A percentile compares a stretch with the other conserved stretches of the same genome.
phyloP scores from a whole-genome alignment of 139 green algal genomes.

The Klebsormidium nitens region DNA sequence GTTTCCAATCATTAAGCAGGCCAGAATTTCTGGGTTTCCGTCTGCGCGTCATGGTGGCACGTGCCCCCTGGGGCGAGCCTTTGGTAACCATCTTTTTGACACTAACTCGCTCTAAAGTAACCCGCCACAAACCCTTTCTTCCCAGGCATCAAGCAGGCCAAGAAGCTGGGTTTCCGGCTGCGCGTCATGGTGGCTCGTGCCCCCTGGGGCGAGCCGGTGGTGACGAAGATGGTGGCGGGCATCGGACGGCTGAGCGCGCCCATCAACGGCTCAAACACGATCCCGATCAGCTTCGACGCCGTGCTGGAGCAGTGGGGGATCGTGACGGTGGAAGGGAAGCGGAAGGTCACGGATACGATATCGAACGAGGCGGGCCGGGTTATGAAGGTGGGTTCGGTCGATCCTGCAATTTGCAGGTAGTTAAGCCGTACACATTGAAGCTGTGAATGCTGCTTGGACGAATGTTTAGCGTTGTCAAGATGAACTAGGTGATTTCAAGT shows the following conservation, averaged over 20 bases:
- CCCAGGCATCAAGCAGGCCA: too few species aligned
- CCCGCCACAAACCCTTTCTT: too few species aligned
- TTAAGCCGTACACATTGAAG: too few species aligned
- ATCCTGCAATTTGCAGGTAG: too few species aligned
- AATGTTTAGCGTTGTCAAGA: too few species aligned
- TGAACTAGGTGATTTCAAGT: too few species aligned
- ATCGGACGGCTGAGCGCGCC: neutral
- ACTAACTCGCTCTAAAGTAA: too few species aligned
- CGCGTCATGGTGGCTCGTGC: neutral
- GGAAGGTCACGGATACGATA: too few species aligned
- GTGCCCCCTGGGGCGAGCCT: neutral
- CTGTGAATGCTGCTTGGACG: too few species aligned
- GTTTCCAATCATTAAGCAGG: too few species aligned
- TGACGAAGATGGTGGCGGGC: neutral
- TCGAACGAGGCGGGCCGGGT: too few species aligned
- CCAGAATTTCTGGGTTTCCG: slow-evolving; percentile 4
- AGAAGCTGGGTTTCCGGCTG: neutral
- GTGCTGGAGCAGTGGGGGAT: neutral
- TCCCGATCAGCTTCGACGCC: neutral
- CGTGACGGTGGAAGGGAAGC: neutral
- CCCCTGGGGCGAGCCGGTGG: neutral
- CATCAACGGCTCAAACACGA: neutral
- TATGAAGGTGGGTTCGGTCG: too few species aligned
- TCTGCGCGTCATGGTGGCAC: neutral
- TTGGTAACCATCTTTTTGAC: neutral